Evolutionary conservation across 139 green algal genomes (phyloP), one percentile per base, ranked within the genome.

Genomic region (Chlamydomonas sphaeroides): DNA sequence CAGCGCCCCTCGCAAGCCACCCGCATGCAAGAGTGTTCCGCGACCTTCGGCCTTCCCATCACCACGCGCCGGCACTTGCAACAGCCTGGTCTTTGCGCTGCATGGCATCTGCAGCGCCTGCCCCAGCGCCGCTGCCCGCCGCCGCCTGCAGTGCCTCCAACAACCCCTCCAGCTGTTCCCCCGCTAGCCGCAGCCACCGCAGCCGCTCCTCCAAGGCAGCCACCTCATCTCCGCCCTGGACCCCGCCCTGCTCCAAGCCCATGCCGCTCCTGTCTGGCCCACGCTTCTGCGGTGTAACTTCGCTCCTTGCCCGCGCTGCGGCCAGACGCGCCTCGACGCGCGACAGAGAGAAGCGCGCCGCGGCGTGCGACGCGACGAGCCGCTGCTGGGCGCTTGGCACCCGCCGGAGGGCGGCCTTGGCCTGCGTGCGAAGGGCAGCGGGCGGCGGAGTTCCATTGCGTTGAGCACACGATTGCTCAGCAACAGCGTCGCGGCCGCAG

Each of bases 361-460:
- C 30, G 6, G 83, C 57, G 28, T 21, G 62, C 18, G 83, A 67
- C 5, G 65, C 75, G 0, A 73, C 51, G 4, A 87, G 75, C 7
- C 75, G 75, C 45, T 79, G 67, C 30, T 41, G 33, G 1, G 83
- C 73, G 23, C 75, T 84, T 6, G 83, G 83, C 6, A 87, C 66
- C 10, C 83, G 76, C 20, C 83, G 75, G 38, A 87, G 33, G 0
- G 83, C 83, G 0, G 83, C 79, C 68, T 87, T 87, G 68, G 84
- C 83, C 82, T 87, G 72, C 49, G 39, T 2, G 33, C 20, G n/a
- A 7, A 28, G 20, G 10, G 45, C 45, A 10, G 45, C 10, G 10
- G 14, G 14, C 10, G 45, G 45, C 10, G 45, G 14, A 51, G 45
- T 14, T 51, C 45, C 45, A 21, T 14, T 21, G 45, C 45, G n/a